These are phyloP conservation scores for Sporobolus alterniflorus DNA, from an alignment of 202 grass and related monocot genomes.

Conservation along the genomic window DNA sequence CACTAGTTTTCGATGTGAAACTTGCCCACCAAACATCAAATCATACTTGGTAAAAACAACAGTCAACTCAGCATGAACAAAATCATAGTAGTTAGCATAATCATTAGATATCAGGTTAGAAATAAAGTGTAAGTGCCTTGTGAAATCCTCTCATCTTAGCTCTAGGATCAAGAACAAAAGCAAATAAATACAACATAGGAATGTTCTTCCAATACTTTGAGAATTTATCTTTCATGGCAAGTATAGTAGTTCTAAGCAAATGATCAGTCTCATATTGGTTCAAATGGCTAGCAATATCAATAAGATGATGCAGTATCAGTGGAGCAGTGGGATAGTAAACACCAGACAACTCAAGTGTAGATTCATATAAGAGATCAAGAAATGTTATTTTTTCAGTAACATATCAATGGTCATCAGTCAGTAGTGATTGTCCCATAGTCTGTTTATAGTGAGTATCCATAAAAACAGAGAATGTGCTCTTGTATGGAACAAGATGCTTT, in stretches of 20 bases:
- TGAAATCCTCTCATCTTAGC: neutral
- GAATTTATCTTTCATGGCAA: neutral
- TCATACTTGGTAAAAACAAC: too few species aligned
- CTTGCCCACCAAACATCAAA: too few species aligned
- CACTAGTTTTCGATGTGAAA: too few species aligned
- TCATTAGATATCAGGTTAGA: too few species aligned
- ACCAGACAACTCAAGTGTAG: too few species aligned
- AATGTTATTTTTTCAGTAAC: neutral
- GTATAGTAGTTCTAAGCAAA: neutral
- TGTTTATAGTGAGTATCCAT: neutral
- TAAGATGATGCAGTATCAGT: neutral
- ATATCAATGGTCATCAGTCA: neutral
- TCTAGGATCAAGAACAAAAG: too few species aligned
- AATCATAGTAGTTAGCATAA: too few species aligned
- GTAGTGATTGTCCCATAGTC: fast-evolving
- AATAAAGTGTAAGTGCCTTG: neutral
- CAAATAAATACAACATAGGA: neutral
- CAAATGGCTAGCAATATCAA: neutral
- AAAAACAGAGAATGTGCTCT: neutral
- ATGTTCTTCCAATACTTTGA: neutral
- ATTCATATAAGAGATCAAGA: neutral
- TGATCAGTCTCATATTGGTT: neutral
- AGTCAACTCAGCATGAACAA: too few species aligned
- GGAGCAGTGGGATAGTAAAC: neutral
- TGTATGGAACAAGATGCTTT: neutral